Base-by-base conservation (phyloP, 805 yeast species). In the Teunomyces panamensis region DNA sequence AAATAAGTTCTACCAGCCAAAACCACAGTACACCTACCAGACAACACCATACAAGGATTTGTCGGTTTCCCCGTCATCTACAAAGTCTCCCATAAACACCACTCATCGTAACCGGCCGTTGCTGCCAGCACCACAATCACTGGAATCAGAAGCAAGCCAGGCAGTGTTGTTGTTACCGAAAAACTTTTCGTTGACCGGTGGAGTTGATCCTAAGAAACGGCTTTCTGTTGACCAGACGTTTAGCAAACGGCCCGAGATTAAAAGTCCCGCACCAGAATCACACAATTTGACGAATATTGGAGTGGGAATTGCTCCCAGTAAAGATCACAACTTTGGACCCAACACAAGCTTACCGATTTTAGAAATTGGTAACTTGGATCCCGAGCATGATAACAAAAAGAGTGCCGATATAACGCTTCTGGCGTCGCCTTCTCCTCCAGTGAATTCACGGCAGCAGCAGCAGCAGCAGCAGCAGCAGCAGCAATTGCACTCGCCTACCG, bases 141-240 rank as follows among this genome's bases (percentile, higher is more conserved):
- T 39, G 45, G 46, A 30, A 5, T 29, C 45, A 30, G 37, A 13
- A 17, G 17, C 13, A 20, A 47, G 74, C 10, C 74, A 67, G 32
- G 80, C 83, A 1, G 78, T 79, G 16, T 68, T 79, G 24, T 60
- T 79, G 42, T 66, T 79, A 43, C 82, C 83, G 0, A 78, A 74
- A 54, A 77, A 73, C 50, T 73, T 73, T 46, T 65, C 77, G 4
- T 58, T 68, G 6, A 29, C 54, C 5, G 61, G 49, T 48, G 56
- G 44, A 53, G n/a, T 16, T 11, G 52, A 36, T 28, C 39, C 44
- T 9, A 62, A 56, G 33, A 69, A 69, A 49, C 53, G 68, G 30
- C 39, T 56, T 5, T 64, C 71, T 13, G 36, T 61, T 17, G 71
- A 65, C 49, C 65, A 62, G 10, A 43, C 50, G 16, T 39, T 48